Conservation (phyloP, 2,329 filamentous ascomycete genomes). For the Paracorniculantispora psalliotae region DNA sequence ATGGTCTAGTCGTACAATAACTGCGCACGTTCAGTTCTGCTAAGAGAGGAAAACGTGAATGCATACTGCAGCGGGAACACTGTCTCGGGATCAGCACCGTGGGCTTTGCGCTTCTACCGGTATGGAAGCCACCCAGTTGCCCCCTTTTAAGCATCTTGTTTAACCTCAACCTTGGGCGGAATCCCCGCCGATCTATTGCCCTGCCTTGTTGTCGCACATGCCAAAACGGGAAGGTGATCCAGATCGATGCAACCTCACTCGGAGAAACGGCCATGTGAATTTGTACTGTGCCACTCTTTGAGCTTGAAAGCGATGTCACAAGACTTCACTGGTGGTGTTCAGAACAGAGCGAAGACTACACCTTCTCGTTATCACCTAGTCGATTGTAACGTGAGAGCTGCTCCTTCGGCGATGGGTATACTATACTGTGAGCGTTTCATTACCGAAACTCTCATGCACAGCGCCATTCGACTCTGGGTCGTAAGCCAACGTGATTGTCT, state of each 20-base stretch:
- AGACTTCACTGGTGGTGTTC: not conserved
- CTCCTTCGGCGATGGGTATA: no score
- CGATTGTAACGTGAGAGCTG: not conserved
- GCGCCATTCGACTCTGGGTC: no score
- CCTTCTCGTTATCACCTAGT: conserved; percentile 6
- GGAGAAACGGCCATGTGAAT: not conserved
- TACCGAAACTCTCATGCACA: no score
- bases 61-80: not conserved
- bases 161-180: not conserved
- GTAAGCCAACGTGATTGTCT: no score
- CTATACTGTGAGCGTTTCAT: no score
- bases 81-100: no score
- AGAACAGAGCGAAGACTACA: not conserved
- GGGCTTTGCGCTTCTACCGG: no score
- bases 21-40: no score
- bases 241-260: not conserved
- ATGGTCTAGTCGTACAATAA: no score
- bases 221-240: not conserved
- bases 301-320: not conserved
- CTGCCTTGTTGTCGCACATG: not conserved
- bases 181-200: not conserved
- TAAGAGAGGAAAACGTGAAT: no score
- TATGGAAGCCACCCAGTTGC: not conserved
- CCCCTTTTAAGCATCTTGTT: not conserved
- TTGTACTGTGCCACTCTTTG: not conserved